Evolutionary conservation across 148 eudicot species (phyloP), one percentile per base, ranked within the genome.

Genomic region (Rhododendron ovatum): DNA sequence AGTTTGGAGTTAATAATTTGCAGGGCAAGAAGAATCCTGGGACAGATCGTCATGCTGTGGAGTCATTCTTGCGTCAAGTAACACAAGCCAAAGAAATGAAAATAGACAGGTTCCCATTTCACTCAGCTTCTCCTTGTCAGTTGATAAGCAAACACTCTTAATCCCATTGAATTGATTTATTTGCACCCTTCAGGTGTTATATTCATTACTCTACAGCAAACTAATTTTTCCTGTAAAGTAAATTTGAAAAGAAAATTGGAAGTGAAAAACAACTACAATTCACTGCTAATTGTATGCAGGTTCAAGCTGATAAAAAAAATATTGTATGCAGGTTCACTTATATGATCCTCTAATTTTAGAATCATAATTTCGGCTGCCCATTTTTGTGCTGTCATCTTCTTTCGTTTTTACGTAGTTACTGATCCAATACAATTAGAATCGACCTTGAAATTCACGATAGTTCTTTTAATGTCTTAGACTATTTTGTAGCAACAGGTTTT

Each of bases 1-100:
- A 48, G 82, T 59, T 82, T 33, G 79, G 50, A 48, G 45, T 74
- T 18, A 18, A 65, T 80, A 24, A 35, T 75, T 90, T 90, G 89
- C 90, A 97, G 98, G 98, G 98, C 59, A 97, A 95, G 92, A 94
- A 86, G 83, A 97, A 97, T 88, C 99, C 98, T 2, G 98, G 95
- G 73, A 97, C 99, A 45, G 94, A 97, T 87, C 88, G 86, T 13
- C 84, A 86, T 48, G 82, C 98, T 59, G 99, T 97, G 45, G 86
- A 88, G 90, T 86, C 91, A 82, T 95, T 95, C 91, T 88, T 97
- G 91, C 41, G 86, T 51, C 86, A 90, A 93, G 99, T 97, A 80
- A 59, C 65, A 92, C 83, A 91, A 81, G 98, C 96, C 78, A 93
- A 89, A 89, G 94, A 95, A 88, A 97, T 97, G 99, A 93, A 89